These are phyloP conservation scores for Clitopilus hobsonii DNA, from an alignment of 768 basidiomycete genomes.

Conservation along the genomic window DNA sequence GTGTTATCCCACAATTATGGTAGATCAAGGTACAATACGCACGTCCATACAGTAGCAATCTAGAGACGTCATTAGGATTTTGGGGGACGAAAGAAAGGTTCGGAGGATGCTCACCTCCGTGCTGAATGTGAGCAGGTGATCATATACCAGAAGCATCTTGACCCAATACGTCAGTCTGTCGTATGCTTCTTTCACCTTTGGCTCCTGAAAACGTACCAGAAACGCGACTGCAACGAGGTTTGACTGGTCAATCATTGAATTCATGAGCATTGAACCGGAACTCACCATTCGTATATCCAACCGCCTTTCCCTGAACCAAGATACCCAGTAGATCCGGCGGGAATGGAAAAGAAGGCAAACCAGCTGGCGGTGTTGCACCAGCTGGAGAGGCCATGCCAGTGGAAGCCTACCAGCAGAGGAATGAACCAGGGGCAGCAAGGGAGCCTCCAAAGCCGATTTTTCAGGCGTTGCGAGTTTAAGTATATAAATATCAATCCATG, in stretches of 20 bases:
- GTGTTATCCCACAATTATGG: neutral
- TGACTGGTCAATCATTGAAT: neutral
- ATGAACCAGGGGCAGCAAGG: neutral
- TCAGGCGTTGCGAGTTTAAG: neutral
- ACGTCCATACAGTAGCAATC: slow-evolving; percentile 20
- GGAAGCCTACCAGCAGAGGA: neutral
- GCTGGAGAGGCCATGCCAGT: neutral
- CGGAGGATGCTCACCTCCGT: slow-evolving; percentile 13
- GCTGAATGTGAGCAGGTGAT: slow-evolving; percentile 19
- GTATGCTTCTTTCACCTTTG: neutral
- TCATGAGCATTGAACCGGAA: neutral
- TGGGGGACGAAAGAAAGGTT: neutral
- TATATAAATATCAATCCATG: neutral
- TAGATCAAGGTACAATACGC: neutral
- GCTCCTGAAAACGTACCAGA: neutral
- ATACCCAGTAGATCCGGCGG: neutral
- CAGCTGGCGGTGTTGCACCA: neutral
- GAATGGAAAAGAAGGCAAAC: neutral
- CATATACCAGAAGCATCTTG: slow-evolving; percentile 19
- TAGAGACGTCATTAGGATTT: neutral
- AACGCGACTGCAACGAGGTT: neutral
- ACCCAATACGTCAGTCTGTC: neutral
- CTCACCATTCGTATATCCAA: neutral
- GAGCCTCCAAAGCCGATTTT: neutral
- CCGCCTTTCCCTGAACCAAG: neutral